Percentiles rank a stretch among this genome's conserved stretches.
Evolutionary conservation across 169 alveolate species (phyloP).

Genomic region (Babesia ovis): DNA sequence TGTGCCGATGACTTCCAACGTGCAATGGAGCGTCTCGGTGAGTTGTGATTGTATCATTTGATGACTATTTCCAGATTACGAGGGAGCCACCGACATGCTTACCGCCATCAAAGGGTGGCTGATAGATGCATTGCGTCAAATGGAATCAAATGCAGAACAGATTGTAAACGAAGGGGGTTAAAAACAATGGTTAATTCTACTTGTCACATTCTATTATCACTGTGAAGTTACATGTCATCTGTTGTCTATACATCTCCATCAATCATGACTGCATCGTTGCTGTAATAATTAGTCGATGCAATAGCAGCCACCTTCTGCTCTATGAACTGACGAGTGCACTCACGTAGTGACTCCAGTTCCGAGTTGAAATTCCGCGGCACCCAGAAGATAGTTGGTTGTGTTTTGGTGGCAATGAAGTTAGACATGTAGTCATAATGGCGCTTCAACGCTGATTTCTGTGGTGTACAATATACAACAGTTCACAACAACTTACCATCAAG

Average conservation of each 20-base stretch:
- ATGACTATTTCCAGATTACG: constrained; percentile 10
- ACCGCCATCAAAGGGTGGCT: constrained; percentile 34
- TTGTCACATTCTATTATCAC: too few species aligned
- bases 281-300: too few species aligned
- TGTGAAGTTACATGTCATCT: too few species aligned
- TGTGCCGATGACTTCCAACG: constrained; percentile 8
- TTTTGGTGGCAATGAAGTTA: constrained; percentile 73
- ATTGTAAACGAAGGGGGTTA: too few species aligned
- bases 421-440: constrained; percentile 73
- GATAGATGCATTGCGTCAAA: not conserved
- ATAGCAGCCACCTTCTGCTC: constrained; percentile 69
- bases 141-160: not conserved
- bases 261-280: too few species aligned
- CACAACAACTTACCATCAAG: constrained; percentile 20
- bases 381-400: constrained; percentile 78
- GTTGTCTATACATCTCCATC: too few species aligned
- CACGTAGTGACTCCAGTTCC: constrained; percentile 63
- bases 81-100: constrained; percentile 10
- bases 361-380: constrained; percentile 69
- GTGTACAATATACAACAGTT: too few species aligned
- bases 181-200: too few species aligned
- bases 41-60: not conserved
- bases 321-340: constrained; percentile 64
- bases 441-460: constrained; percentile 56
- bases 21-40: constrained; percentile 24